phyloP scores from a whole-genome alignment of 2,329 filamentous ascomycete species.

The Cercospora berteroae region DNA sequence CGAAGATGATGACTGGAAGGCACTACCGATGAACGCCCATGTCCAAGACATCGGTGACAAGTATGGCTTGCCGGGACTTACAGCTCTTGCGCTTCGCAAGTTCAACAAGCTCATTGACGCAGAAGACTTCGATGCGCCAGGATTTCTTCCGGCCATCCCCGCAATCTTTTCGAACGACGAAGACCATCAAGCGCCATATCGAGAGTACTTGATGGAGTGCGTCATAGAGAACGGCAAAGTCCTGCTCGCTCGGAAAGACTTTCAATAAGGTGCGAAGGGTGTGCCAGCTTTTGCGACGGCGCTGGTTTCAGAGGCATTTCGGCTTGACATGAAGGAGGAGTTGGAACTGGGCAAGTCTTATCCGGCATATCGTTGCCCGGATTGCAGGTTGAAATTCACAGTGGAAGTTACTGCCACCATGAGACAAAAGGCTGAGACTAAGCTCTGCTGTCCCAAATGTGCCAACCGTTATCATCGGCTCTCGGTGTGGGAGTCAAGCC shows the following conservation, averaged over 20 bases:
- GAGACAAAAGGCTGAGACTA: not conserved
- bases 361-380: not conserved
- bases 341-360: not conserved
- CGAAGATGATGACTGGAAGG: not conserved
- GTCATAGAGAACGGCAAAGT: not conserved
- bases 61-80: slow-evolving; percentile 7
- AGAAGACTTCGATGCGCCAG: not conserved
- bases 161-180: not conserved
- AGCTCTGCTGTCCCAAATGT: not conserved
- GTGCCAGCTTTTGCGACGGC: not conserved
- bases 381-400: not conserved
- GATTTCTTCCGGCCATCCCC: not conserved
- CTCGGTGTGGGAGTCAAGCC: not conserved
- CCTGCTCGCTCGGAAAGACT: not conserved
- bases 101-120: not conserved
- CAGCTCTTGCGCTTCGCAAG: not conserved
- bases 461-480: not conserved
- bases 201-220: not conserved
- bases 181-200: not conserved
- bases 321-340: not conserved
- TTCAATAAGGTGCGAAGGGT: not conserved
- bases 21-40: slow-evolving; percentile 4
- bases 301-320: not conserved
- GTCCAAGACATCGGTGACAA: slow-evolving; percentile 9
- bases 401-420: not conserved